Conservation (phyloP, 129 eudicot species). For the Kitagawia praeruptora region DNA sequence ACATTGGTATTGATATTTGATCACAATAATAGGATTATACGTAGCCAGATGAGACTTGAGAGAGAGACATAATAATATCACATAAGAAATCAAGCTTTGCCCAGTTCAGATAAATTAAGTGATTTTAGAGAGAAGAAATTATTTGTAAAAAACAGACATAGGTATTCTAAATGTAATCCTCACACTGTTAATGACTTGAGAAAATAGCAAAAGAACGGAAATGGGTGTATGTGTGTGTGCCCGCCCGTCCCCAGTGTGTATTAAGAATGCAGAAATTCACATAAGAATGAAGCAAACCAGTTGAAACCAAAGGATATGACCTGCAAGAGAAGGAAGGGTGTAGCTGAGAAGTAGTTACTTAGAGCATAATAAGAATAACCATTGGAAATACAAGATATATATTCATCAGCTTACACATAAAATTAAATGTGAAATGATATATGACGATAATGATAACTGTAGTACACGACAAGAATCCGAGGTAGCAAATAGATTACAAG, state of each 20-base stretch:
- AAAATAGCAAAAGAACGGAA: background rate
- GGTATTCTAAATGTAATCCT: background rate
- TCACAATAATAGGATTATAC: background rate
- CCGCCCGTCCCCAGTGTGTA: background rate
- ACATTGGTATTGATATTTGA: background rate
- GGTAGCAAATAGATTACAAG: background rate
- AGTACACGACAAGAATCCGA: background rate
- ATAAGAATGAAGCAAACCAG: background rate
- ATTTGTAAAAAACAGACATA: background rate
- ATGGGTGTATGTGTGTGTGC: background rate
- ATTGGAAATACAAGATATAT: background rate
- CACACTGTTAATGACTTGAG: background rate
- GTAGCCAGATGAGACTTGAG: background rate
- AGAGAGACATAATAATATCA: background rate
- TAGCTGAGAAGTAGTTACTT: background rate
- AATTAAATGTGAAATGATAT: background rate
- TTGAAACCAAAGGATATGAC: conserved; percentile 73
- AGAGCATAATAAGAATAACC: background rate
- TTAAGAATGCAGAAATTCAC: background rate
- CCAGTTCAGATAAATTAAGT: background rate
- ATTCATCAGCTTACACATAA: background rate
- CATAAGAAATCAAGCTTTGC: background rate
- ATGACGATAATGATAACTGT: background rate
- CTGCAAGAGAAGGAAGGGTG: conserved; percentile 39
- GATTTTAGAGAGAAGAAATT: background rate